Percentiles rank a stretch among this genome's conserved stretches.
Conservation (phyloP, 306 rosid genomes). For the Vachellia collinsii region DNA sequence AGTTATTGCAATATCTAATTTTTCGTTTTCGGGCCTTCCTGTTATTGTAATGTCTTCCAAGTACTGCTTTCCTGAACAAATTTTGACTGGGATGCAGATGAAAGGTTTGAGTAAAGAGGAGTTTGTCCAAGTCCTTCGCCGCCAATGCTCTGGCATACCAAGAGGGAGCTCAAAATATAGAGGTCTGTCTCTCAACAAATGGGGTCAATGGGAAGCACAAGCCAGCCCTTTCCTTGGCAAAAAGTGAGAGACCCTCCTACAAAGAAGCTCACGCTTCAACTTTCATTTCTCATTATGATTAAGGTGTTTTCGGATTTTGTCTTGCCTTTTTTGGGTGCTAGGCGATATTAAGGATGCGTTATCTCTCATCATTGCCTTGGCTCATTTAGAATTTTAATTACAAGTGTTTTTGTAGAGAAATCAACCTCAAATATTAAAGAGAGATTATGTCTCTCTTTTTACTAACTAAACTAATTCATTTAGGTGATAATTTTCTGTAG, state of each 20-base stretch:
- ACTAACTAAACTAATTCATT: not conserved
- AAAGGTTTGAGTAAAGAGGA: conserved; percentile 66
- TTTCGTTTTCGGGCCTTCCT: not conserved
- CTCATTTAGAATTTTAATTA: not conserved
- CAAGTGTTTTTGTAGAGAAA: not conserved
- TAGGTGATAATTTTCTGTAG: not conserved
- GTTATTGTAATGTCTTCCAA: not conserved
- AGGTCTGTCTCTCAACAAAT: conserved; percentile 60
- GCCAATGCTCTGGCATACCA: conserved; percentile 65
- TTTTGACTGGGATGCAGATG: conserved; percentile 55
- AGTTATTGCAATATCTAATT: not conserved
- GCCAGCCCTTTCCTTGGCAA: conserved; percentile 67
- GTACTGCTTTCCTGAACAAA: not conserved
- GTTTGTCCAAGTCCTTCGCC: conserved; percentile 68
- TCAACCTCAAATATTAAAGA: not conserved
- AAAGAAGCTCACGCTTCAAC: not conserved
- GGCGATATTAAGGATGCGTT: not conserved
- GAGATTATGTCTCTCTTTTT: not conserved
- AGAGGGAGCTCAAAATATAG: conserved; percentile 65
- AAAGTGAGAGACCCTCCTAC: conserved; percentile 47
- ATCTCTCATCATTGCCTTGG: not conserved
- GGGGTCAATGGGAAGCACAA: conserved; percentile 68
- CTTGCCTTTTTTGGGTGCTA: not conserved
- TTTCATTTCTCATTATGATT: not conserved
- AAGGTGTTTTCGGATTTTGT: not conserved